phyloP scores from a whole-genome alignment of 2,329 filamentous ascomycete genomes.

The Aspergillus ibericus region DNA sequence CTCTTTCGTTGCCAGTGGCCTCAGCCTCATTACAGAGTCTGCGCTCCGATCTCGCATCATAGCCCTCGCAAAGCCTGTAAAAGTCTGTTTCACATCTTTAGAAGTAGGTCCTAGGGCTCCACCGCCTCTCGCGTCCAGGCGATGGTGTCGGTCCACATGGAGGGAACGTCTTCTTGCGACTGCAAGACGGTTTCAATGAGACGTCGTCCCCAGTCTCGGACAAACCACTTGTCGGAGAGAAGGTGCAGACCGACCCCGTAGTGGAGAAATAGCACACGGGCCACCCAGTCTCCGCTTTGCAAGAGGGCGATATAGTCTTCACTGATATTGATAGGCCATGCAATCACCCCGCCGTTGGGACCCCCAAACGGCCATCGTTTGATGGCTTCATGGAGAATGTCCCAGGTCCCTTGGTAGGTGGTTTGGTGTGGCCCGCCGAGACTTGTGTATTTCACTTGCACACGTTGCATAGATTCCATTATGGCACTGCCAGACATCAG shows the following conservation, averaged over 20 bases:
- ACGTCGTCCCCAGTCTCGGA: conserved; percentile 33
- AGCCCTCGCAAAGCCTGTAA: too few species aligned
- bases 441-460: conserved; percentile 12
- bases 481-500: conserved; percentile 20
- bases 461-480: conserved; percentile 23
- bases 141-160: conserved; percentile 29
- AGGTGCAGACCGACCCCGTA: conserved; percentile 34
- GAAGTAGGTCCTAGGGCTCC: conserved; percentile 18
- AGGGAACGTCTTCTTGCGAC: conserved; percentile 25
- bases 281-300: conserved; percentile 32
- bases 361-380: conserved; percentile 31
- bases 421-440: conserved; percentile 12
- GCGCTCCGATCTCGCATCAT: background rate
- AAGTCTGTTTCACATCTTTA: background rate
- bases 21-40: background rate
- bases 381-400: conserved; percentile 26
- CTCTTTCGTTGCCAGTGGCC: background rate
- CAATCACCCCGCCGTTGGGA: conserved; percentile 30
- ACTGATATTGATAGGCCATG: conserved; percentile 32
- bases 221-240: conserved; percentile 35
- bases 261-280: conserved; percentile 32
- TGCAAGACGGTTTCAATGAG: conserved; percentile 31
- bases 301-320: conserved; percentile 27
- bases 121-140: conserved; percentile 29
- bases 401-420: conserved; percentile 27